Evolutionary conservation across 2,329 filamentous ascomycete species (phyloP).

Genomic region (Tolypocladium capitatum): DNA sequence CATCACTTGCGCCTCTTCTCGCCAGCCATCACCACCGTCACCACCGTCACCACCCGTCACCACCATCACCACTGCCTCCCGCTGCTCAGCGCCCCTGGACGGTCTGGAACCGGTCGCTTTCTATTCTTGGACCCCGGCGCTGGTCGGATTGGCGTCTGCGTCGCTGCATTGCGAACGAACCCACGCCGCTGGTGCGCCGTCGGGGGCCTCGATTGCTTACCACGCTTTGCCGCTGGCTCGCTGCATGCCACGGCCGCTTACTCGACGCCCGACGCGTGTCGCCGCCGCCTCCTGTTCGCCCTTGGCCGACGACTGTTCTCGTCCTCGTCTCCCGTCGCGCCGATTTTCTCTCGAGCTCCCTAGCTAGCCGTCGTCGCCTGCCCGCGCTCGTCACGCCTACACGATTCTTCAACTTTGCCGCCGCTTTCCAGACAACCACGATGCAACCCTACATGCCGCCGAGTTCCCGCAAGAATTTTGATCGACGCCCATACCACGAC

Average conservation of each 20-base stretch:
- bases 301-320: neutral
- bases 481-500: neutral
- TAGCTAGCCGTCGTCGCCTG: neutral
- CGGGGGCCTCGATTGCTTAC: neutral
- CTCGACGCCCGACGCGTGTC: slow-evolving; percentile 1
- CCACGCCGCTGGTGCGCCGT: neutral
- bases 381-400: neutral
- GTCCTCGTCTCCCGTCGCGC: neutral
- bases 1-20: neutral
- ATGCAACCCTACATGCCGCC: slow-evolving; percentile 2
- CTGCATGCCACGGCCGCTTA: neutral
- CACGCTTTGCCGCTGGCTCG: slow-evolving; percentile 1
- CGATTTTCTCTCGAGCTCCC: neutral
- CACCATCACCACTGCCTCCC: neutral
- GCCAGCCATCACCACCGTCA: neutral
- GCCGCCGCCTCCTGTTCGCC: neutral
- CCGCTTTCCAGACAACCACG: neutral
- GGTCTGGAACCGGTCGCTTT: neutral
- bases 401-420: neutral
- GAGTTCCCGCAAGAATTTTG: neutral
- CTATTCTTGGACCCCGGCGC: neutral
- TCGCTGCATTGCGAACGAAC: neutral
- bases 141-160: neutral
- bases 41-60: neutral
- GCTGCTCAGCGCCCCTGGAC: neutral